Evolutionary conservation across 352 stramenopile species (phyloP), one percentile per base, ranked within the genome.

Genomic region (Salisapilia sapeloensis): DNA sequence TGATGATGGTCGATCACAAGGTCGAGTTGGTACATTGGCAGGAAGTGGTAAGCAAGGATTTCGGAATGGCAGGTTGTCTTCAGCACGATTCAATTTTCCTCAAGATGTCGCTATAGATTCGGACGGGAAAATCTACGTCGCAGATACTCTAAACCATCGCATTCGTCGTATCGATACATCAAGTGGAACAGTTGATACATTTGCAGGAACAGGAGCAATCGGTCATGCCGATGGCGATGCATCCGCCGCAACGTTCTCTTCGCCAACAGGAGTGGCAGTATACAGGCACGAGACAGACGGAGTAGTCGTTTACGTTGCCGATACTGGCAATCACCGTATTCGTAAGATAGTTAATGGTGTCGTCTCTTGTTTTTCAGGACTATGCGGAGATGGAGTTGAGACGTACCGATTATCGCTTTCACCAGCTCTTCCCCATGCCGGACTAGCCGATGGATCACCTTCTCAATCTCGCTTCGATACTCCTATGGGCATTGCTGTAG

Each of bases 111-210:
- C 85, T 1, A 71, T 96, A 8, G 90, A 96, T 50, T 77, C 71
- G 14, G 70, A 69, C 8, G 83, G 86, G 6, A 76, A 94, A 24
- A 67, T 97, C 4, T 98, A 96, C 50, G 83, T 98, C 2, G 84
- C 85, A 1, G 92, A 98, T 51, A 97, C 77, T 12, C 77, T 78
- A 22, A 98, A 97, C 53, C 90, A 96, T 47, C 33, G 77, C 7
- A 94, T 97, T 24, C 56, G 86, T n/a, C 59, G 59, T 21, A 80
- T 95, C 21, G 62, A 84, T 29, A 50, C 57, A 0, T 40, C 20
- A 2, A 60, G 51, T 0, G 45, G 65, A 19, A 48, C 24, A 1
- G 69, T 81, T 10, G 43, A 56, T 1, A 86, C 66, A 1, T 33
- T 85, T 3, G 65, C 64, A 13, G 67, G 71, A 4, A 45, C 70